These are phyloP conservation scores for Phytophthora podocarpi DNA, from an alignment of 352 stramenopile species.

Conservation along the genomic window DNA sequence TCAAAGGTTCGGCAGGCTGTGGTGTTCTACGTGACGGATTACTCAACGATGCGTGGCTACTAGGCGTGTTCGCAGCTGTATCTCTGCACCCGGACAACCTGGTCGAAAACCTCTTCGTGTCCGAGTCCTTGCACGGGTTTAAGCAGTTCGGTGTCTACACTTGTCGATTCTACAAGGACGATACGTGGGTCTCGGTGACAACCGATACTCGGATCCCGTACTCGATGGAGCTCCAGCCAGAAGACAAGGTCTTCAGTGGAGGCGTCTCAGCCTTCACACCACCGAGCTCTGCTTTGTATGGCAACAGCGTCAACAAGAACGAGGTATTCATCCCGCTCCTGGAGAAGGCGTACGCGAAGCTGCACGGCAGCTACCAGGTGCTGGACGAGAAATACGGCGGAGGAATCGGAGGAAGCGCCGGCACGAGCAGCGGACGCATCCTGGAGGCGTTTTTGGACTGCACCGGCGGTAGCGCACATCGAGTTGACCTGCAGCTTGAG, in stretches of 20 bases:
- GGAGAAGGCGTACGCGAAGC: slow-evolving; percentile 92
- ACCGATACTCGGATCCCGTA: slow-evolving; percentile 89
- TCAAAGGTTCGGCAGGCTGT: slow-evolving; percentile 72
- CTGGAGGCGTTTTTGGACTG: slow-evolving; percentile 89
- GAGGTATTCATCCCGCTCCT: slow-evolving; percentile 89
- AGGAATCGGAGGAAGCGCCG: slow-evolving; percentile 36
- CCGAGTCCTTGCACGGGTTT: slow-evolving; percentile 76
- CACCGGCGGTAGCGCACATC: slow-evolving; percentile 83
- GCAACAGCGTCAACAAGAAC: slow-evolving; percentile 73
- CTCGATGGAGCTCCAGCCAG: slow-evolving; percentile 46
- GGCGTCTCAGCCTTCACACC: slow-evolving; percentile 25
- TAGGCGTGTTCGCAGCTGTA: slow-evolving; percentile 85
- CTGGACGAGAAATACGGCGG: slow-evolving; percentile 50
- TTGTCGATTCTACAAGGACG: slow-evolving; percentile 93
- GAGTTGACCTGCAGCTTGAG: slow-evolving; percentile 70
- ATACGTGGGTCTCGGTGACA: slow-evolving; percentile 86
- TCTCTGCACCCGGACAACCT: slow-evolving; percentile 82
- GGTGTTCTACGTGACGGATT: slow-evolving; percentile 60
- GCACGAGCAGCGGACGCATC: slow-evolving; percentile 62
- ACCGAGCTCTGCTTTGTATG: slow-evolving; percentile 69
- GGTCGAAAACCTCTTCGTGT: slow-evolving; percentile 92
- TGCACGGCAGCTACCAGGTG: slow-evolving; percentile 78
- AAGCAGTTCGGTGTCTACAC: slow-evolving; percentile 90
- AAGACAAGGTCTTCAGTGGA: slow-evolving; percentile 33
- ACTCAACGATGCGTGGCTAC: slow-evolving; percentile 85